Evolutionary conservation across 495 filamentous ascomycete species (phyloP).

Genomic region (Talaromyces stipitatus): DNA sequence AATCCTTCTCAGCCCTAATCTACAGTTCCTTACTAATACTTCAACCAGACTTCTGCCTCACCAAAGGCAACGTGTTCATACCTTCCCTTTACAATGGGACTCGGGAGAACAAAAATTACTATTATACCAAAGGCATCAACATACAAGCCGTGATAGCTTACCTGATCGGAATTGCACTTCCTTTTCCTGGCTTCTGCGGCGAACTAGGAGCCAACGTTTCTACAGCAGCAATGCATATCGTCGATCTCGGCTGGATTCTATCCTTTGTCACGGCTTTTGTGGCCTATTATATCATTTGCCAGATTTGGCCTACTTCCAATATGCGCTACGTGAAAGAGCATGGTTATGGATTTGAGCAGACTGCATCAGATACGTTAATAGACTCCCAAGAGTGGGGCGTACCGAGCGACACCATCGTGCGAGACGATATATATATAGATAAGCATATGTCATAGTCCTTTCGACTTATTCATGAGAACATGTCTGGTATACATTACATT

Average conservation of each 20-base stretch:
- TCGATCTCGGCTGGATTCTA: conserved; percentile 31
- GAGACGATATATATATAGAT: neutral
- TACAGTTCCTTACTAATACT: neutral
- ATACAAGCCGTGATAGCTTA: conserved; percentile 52
- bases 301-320: conserved; percentile 30
- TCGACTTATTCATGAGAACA: no score
- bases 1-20: neutral
- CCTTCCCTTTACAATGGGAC: conserved; percentile 23
- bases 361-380: neutral
- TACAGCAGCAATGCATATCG: conserved; percentile 20
- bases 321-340: conserved; percentile 10
- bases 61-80: conserved; percentile 46
- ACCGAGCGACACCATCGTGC: neutral
- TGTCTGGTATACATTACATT: no score
- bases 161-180: conserved; percentile 47
- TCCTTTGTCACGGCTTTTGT: conserved; percentile 28
- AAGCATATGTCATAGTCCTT: neutral
- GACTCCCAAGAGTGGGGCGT: neutral
- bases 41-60: conserved; percentile 41
- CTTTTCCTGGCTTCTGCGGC: conserved; percentile 40
- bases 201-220: conserved; percentile 23
- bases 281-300: conserved; percentile 28
- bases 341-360: neutral
- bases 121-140: conserved; percentile 39
- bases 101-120: conserved; percentile 26